phyloP scores from a whole-genome alignment of 805 yeast species.

The Kluyveromyces nonfermentans region DNA sequence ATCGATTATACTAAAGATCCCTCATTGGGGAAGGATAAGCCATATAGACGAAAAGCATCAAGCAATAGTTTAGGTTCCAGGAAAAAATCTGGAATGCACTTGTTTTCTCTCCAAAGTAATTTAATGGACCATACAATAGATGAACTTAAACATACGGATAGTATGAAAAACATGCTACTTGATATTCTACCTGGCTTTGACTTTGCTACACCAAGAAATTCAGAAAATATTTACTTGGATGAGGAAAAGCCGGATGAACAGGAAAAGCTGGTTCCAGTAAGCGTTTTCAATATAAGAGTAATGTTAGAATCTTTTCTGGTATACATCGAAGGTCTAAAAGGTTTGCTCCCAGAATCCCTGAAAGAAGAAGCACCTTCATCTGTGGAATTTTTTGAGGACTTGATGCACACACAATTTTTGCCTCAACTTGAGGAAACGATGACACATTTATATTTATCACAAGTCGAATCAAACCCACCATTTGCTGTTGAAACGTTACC shows the following conservation, averaged over 20 bases:
- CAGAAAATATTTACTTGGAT: conserved; percentile 43
- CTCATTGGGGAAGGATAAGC: neutral
- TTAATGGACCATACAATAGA: conserved; percentile 15
- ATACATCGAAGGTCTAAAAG: conserved; percentile 52
- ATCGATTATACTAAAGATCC: conserved; percentile 3
- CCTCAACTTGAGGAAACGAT: conserved; percentile 54
- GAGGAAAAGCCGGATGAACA: conserved; percentile 50
- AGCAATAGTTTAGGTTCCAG: neutral
- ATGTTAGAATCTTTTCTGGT: conserved; percentile 64
- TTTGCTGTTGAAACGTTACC: conserved; percentile 29
- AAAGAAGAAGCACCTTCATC: conserved; percentile 24
- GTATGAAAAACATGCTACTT: conserved; percentile 39
- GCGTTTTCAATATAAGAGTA: conserved; percentile 70
- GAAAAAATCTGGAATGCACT: conserved; percentile 1
- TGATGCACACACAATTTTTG: conserved; percentile 56
- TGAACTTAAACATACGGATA: conserved; percentile 30
- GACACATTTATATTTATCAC: conserved; percentile 40
- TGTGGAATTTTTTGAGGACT: conserved; percentile 45
- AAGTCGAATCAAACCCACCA: conserved; percentile 33
- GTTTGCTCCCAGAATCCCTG: conserved; percentile 29
- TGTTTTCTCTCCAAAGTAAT: conserved; percentile 22
- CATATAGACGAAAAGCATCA: conserved; percentile 9
- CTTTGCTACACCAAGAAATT: conserved; percentile 28
- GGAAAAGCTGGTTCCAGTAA: conserved; percentile 57
- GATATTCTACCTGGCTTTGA: conserved; percentile 66